phyloP scores from a whole-genome alignment of 148 eudicot genomes.

The Vaccinium corymbosum region DNA sequence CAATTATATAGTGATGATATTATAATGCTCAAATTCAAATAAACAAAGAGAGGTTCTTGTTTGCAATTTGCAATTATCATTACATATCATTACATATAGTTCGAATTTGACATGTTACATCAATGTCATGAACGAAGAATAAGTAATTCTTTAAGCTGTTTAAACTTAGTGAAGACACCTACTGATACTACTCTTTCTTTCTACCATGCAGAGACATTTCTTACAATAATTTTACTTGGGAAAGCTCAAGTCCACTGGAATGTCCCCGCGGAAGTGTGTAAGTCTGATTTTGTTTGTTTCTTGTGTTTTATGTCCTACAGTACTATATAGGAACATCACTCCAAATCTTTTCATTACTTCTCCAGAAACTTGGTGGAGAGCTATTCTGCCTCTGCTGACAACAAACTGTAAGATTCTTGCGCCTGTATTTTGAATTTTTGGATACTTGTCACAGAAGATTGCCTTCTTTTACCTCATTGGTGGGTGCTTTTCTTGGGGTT shows the following conservation, averaged over 20 bases:
- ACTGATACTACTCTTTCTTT: slow-evolving; percentile 5
- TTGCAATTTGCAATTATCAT: not conserved
- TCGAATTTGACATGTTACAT: not conserved
- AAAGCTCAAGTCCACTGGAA: slow-evolving; percentile 31
- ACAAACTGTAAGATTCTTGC: slow-evolving; percentile 36
- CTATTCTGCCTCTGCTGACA: slow-evolving; percentile 33
- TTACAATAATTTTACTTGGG: slow-evolving; percentile 44
- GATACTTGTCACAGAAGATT: slow-evolving; percentile 2
- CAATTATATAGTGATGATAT: not conserved
- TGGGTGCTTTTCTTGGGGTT: not conserved
- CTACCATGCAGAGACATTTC: slow-evolving; percentile 43
- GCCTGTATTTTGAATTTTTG: not conserved
- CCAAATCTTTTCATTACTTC: slow-evolving; percentile 8
- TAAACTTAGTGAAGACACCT: not conserved
- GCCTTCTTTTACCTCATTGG: not conserved
- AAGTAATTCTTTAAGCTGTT: not conserved
- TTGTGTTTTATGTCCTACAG: not conserved
- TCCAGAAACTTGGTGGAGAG: slow-evolving; percentile 59
- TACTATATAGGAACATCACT: not conserved
- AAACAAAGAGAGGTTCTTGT: no score
- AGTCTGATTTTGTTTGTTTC: slow-evolving; percentile 22
- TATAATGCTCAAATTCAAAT: not conserved
- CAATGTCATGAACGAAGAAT: not conserved
- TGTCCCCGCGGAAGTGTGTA: slow-evolving; percentile 49
- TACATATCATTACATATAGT: not conserved